Conservation (phyloP, 495 filamentous ascomycete genomes). For the Hypoxylon perforatum region DNA sequence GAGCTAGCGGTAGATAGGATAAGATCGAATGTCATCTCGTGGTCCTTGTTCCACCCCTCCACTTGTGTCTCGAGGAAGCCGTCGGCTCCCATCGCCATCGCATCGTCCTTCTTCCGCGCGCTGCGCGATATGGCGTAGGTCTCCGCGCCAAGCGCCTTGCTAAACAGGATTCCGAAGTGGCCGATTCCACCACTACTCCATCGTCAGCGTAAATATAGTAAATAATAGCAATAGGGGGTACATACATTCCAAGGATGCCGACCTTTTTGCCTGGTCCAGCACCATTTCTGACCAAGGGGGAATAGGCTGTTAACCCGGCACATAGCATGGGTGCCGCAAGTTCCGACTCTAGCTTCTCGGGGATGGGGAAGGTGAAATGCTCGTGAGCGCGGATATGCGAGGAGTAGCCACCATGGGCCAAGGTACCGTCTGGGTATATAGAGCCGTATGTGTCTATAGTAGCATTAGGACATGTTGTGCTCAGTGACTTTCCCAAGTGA, state of each 20-base stretch:
- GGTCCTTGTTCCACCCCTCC: conserved; percentile 62
- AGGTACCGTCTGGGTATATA: neutral
- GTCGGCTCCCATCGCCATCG: conserved; percentile 70
- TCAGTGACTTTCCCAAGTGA: conserved; percentile 54
- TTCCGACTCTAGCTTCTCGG: conserved; percentile 58
- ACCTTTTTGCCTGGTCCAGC: conserved; percentile 80
- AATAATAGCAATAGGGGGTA: neutral
- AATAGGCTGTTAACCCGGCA: conserved; percentile 79
- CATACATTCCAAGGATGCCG: conserved; percentile 74
- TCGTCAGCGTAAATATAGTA: neutral
- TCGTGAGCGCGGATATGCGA: conserved; percentile 72
- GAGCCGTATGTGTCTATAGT: conserved; percentile 63
- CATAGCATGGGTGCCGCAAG: conserved; percentile 82
- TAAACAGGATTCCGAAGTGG: conserved; percentile 71
- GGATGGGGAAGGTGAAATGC: conserved; percentile 82
- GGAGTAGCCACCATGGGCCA: conserved; percentile 70
- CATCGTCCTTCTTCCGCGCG: conserved; percentile 72
- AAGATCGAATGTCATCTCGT: conserved; percentile 76
- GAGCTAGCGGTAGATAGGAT: conserved; percentile 79
- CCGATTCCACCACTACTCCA: conserved; percentile 70
- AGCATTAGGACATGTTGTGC: conserved; percentile 75
- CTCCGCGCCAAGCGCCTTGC: conserved; percentile 76
- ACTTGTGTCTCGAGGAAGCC: conserved; percentile 81
- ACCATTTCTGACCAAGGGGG: conserved; percentile 73
- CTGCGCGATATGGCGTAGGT: conserved; percentile 78